Conservation (phyloP, 768 basidiomycete species). For the Boletus sp. region DNA sequence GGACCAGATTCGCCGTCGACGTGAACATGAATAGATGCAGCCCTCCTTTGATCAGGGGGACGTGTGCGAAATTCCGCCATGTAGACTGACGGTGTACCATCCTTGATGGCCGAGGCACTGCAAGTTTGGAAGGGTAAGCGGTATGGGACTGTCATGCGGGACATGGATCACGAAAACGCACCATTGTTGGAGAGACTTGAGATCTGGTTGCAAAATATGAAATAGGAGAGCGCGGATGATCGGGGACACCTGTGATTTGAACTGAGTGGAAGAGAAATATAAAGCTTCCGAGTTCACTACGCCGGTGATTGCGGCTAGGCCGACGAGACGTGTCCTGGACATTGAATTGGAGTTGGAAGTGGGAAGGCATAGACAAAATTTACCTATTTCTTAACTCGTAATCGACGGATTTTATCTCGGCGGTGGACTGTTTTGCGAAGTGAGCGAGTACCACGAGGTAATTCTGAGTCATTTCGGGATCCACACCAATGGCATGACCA, state of each 20-base stretch:
- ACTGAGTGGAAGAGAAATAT: conserved; percentile 68
- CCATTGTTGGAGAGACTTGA: conserved; percentile 64
- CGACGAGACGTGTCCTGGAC: conserved; percentile 76
- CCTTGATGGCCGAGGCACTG: conserved; percentile 62
- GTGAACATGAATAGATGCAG: conserved; percentile 86
- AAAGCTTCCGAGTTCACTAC: conserved; percentile 83
- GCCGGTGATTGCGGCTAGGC: conserved; percentile 76
- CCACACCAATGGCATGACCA: conserved; percentile 77
- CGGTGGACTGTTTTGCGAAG: conserved; percentile 61
- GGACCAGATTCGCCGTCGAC: conserved; percentile 88
- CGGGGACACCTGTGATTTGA: conserved; percentile 63
- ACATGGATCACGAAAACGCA: conserved; percentile 28
- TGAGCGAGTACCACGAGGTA: conserved; percentile 66
- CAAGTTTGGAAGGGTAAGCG: neutral
- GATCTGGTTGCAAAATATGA: conserved; percentile 61
- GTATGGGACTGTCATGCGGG: neutral
- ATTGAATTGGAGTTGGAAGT: neutral
- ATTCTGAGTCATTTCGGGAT: conserved; percentile 61
- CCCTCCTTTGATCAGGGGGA: conserved; percentile 75
- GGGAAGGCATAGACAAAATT: neutral
- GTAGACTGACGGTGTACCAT: conserved; percentile 71
- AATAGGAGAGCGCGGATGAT: conserved; percentile 71
- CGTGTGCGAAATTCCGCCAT: conserved; percentile 80
- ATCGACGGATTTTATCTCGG: conserved; percentile 49
- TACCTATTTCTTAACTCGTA: conserved; percentile 75